Conservation (phyloP, 129 eudicot species). For the Chrysanthemum seticuspe region DNA sequence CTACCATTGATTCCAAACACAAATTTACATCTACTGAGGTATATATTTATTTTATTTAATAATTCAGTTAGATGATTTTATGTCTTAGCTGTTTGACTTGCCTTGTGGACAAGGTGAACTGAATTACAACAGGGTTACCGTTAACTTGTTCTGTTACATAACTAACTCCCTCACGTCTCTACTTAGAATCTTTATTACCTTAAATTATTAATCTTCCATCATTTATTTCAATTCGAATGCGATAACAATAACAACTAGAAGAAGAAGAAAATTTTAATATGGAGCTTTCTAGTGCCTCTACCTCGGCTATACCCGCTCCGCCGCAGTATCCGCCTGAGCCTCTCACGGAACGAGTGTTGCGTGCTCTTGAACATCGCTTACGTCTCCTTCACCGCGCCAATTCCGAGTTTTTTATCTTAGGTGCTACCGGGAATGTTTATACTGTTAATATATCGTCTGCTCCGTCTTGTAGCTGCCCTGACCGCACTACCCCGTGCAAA, state of each 20-base stretch:
- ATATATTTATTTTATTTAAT: too few relatives aligned
- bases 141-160: conserved; percentile 29
- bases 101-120: conserved; percentile 26
- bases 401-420: conserved; percentile 66
- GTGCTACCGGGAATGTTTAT: conserved; percentile 92
- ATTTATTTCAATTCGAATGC: not conserved
- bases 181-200: conserved; percentile 15
- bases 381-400: conserved; percentile 82
- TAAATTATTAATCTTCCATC: conserved; percentile 1
- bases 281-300: conserved; percentile 24
- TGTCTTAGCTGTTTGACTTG: conserved; percentile 13
- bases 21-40: too few relatives aligned
- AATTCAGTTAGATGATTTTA: too few relatives aligned
- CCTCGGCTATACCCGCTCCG: conserved; percentile 39
- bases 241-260: not conserved
- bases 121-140: conserved; percentile 16
- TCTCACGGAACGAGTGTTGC: conserved; percentile 57
- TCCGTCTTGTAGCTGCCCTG: conserved; percentile 84
- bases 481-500: conserved; percentile 84
- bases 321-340: conserved; percentile 44
- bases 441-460: conserved; percentile 61
- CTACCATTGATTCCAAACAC: too few relatives aligned
- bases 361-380: conserved; percentile 68
- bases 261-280: not conserved
- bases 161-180: conserved; percentile 33